Conservation (phyloP, 805 yeast genomes). For the Starmera amethionina region DNA sequence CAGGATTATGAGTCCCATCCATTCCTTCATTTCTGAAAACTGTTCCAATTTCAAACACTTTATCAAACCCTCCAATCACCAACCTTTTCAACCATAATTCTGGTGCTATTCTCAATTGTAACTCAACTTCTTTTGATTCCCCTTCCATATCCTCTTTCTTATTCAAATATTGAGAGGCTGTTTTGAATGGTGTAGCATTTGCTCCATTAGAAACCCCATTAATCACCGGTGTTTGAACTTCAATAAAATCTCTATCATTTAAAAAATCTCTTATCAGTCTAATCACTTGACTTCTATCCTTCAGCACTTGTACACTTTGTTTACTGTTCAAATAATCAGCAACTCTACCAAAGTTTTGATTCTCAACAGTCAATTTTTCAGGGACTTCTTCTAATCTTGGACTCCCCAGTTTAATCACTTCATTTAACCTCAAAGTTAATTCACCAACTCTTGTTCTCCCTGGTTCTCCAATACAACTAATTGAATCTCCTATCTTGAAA, state of each 20-base stretch:
- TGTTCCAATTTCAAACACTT: constrained; percentile 78
- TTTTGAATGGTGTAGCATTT: constrained; percentile 76
- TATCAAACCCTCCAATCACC: constrained; percentile 77
- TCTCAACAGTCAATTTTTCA: constrained; percentile 45
- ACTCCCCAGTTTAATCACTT: constrained; percentile 43
- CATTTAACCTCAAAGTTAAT: constrained; percentile 51
- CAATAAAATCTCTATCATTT: constrained; percentile 46
- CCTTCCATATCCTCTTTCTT: constrained; percentile 12
- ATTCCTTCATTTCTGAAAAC: constrained; percentile 89
- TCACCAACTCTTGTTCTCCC: constrained; percentile 74
- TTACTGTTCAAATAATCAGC: constrained; percentile 62
- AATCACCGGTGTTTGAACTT: constrained; percentile 84
- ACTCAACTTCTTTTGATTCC: constrained; percentile 16
- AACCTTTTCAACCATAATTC: constrained; percentile 88
- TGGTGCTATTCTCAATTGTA: constrained; percentile 83
- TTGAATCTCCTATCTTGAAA: constrained; percentile 63
- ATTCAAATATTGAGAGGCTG: constrained; percentile 27
- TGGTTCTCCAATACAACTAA: constrained; percentile 59
- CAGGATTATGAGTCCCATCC: constrained; percentile 91
- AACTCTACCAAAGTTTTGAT: constrained; percentile 59
- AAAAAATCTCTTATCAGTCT: constrained; percentile 49
- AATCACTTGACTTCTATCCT: constrained; percentile 46
- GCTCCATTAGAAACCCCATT: constrained; percentile 79
- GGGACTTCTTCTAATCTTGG: constrained; percentile 71
- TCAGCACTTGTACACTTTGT: constrained; percentile 34